These are phyloP conservation scores for Amylocystis lapponica DNA, from an alignment of 768 basidiomycete species.

Conservation along the genomic window DNA sequence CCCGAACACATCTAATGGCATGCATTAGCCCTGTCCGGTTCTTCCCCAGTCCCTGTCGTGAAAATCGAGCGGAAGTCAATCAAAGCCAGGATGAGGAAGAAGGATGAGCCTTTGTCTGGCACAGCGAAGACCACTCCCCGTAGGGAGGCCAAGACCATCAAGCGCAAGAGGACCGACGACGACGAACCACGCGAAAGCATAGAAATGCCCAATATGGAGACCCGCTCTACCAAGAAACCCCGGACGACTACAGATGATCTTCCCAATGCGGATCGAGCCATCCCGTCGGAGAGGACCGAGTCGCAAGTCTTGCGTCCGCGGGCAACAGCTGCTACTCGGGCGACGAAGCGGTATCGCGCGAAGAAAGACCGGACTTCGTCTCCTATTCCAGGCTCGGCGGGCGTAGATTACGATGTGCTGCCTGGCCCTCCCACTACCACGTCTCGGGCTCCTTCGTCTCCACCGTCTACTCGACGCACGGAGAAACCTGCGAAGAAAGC, in stretches of 20 bases:
- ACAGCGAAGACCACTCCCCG: neutral
- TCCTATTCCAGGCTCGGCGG: conserved; percentile 10
- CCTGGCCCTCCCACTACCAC: conserved; percentile 10
- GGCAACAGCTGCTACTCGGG: conserved; percentile 7
- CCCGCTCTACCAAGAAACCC: neutral
- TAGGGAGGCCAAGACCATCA: neutral
- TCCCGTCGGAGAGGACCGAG: conserved; percentile 1
- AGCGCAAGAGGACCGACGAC: conserved; percentile 10
- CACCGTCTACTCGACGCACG: too few relatives aligned
- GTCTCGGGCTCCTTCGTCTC: neutral
- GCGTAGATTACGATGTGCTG: conserved; percentile 29
- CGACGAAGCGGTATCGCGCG: conserved; percentile 24
- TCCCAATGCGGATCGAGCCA: neutral
- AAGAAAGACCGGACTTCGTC: conserved; percentile 31
- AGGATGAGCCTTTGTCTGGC: neutral
- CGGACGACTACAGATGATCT: neutral
- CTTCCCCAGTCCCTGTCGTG: conserved; percentile 12
- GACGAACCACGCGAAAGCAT: neutral
- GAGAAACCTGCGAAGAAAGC: too few relatives aligned
- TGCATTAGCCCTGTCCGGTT: too few relatives aligned
- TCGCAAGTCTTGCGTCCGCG: conserved; percentile 9
- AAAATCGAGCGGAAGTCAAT: conserved; percentile 8
- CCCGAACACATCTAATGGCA: too few relatives aligned
- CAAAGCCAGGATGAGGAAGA: conserved; percentile 16
- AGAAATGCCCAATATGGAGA: neutral